These are phyloP conservation scores for Globisporangium iwayamae DNA, from an alignment of 352 stramenopile genomes.

Conservation along the genomic window DNA sequence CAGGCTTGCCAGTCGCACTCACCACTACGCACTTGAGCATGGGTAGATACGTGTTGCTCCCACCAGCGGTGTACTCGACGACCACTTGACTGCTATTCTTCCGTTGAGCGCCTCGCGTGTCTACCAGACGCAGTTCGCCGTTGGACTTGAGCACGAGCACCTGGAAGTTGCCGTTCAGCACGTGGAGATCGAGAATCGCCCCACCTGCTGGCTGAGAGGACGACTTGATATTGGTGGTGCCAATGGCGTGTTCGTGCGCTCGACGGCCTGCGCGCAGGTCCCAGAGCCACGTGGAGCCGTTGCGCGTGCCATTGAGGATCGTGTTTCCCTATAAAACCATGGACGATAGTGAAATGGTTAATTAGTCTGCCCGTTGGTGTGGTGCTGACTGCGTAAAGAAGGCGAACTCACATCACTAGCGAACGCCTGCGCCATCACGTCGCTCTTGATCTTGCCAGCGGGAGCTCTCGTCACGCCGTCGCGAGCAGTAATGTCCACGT, in stretches of 20 bases:
- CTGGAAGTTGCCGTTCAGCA: slow-evolving; percentile 35
- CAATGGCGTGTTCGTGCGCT: slow-evolving; percentile 13
- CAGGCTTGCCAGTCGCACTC: too few species aligned
- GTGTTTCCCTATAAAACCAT: slow-evolving; percentile 29
- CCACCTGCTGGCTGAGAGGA: slow-evolving; percentile 13
- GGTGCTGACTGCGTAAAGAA: background rate
- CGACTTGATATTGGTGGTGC: slow-evolving; percentile 20
- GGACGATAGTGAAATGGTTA: too few species aligned
- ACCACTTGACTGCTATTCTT: slow-evolving; percentile 28
- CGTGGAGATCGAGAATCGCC: slow-evolving; percentile 35
- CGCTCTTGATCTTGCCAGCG: slow-evolving; percentile 25
- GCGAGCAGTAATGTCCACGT: slow-evolving; percentile 8
- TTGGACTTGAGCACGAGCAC: slow-evolving; percentile 45
- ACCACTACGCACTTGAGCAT: slow-evolving; percentile 31
- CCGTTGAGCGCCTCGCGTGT: too few species aligned
- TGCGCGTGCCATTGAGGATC: slow-evolving; percentile 50
- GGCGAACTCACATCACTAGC: slow-evolving; percentile 14
- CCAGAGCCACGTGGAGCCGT: slow-evolving; percentile 45
- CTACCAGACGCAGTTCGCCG: slow-evolving; percentile 38
- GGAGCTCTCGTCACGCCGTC: slow-evolving; percentile 19
- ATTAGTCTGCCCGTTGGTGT: too few species aligned
- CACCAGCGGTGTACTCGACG: slow-evolving; percentile 29
- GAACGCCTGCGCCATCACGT: slow-evolving; percentile 46
- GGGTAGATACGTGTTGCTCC: slow-evolving; percentile 26
- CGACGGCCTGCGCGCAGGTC: slow-evolving; percentile 30